These are phyloP conservation scores for Daldinia concentrica DNA, from an alignment of 495 filamentous ascomycete species.

Conservation along the genomic window DNA sequence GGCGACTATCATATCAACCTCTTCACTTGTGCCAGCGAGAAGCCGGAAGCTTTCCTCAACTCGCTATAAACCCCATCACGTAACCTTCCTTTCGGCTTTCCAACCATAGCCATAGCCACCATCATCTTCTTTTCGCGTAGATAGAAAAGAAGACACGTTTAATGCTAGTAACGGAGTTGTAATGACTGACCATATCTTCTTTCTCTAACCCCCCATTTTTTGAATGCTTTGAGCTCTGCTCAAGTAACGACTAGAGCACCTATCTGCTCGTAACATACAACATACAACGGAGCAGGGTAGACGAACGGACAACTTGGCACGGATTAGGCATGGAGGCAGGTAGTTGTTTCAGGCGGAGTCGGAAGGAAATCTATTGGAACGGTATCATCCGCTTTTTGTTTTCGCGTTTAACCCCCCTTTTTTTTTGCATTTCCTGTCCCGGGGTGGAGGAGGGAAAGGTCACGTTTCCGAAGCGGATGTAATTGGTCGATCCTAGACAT, in stretches of 20 bases:
- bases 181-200: neutral
- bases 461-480: neutral
- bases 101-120: neutral
- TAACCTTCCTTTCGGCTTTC: neutral
- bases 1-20: slow-evolving; percentile 79
- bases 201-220: neutral
- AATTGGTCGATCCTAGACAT: neutral
- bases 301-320: neutral
- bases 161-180: slow-evolving; percentile 8
- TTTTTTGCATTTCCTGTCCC: neutral
- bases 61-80: slow-evolving; percentile 16
- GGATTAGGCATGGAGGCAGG: neutral
- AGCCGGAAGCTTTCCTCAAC: slow-evolving; percentile 41
- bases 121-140: neutral
- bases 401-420: neutral
- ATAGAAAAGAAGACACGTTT: neutral
- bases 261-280: neutral
- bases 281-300: neutral
- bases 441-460: neutral
- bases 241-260: neutral
- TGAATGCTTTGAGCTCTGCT: neutral
- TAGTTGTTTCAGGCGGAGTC: neutral
- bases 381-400: neutral
- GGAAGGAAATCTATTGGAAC: neutral
- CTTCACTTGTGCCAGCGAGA: slow-evolving; percentile 65